Evolutionary conservation across 352 stramenopile genomes (phyloP).

Genomic region (Pythium rishiriense): DNA sequence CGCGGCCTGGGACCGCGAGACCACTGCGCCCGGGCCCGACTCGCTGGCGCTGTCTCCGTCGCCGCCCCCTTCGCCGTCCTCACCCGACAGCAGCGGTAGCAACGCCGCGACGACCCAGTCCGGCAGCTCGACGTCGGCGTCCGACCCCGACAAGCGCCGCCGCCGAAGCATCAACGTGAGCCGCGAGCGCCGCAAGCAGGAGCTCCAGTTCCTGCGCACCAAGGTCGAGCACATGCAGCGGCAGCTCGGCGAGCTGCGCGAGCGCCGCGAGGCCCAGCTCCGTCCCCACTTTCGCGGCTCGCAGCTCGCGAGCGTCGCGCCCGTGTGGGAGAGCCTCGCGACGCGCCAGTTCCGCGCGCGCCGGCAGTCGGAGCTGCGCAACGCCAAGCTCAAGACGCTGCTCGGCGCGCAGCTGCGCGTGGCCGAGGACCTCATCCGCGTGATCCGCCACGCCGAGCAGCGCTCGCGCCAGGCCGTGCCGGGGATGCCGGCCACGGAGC

Average conservation of each 20-base stretch:
- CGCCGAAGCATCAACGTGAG: constrained; percentile 15
- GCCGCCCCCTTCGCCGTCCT: neutral
- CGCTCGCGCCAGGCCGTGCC: neutral
- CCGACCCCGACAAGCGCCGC: neutral
- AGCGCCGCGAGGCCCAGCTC: constrained; percentile 6
- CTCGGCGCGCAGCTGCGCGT: constrained; percentile 8
- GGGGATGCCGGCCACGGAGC: neutral
- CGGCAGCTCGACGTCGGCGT: neutral
- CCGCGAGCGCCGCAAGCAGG: constrained; percentile 21
- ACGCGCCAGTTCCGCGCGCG: constrained; percentile 17
- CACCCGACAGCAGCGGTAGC: neutral
- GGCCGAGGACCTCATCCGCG: constrained; percentile 11
- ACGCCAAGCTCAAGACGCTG: constrained; percentile 10
- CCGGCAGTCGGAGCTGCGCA: constrained; percentile 1
- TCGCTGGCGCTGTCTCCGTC: neutral
- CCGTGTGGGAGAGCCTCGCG: constrained; percentile 26
- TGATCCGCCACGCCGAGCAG: constrained; percentile 9
- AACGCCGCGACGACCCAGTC: too few species aligned
- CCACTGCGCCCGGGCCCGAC: neutral
- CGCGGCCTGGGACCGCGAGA: constrained; percentile 5
- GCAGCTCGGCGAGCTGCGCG: constrained; percentile 2
- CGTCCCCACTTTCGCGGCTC: neutral
- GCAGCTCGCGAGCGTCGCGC: constrained; percentile 13
- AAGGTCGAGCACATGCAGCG: constrained; percentile 11
- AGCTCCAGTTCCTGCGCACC: constrained; percentile 12